Evolutionary conservation across 345 rosid genomes (phyloP), one percentile per base, ranked within the genome.

Genomic region (Corchorus olitorius): DNA sequence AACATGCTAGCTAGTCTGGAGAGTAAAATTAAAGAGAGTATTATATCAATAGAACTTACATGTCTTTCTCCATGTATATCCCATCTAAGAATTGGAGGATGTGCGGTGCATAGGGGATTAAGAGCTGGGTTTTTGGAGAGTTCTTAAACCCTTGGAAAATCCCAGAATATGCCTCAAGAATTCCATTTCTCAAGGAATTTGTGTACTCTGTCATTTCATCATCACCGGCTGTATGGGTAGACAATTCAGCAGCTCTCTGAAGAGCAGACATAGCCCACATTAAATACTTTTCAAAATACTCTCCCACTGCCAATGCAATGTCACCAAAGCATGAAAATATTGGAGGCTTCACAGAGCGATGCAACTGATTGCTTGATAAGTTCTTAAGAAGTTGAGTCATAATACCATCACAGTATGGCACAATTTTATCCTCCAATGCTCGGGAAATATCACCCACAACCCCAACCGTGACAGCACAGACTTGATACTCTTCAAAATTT

Each of bases 301-400:
- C 93, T 43, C 95, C 92, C 0, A 91, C 89, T 52, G 95, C 95
- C 71, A 91, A 85, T 1, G 93, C 95, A 72, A 89, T 85, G 82
- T 91, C 95, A 5, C 95, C 95, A 70, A 91, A 89, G 78, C 92
- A 85, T 3, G 95, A 91, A 84, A 91, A 88, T 62, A 91, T 86
- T 6, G 95, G 93, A 17, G 95, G 95, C 83, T 91, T 91, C 77
- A 91, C 95, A 58, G 93, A 89, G 3, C 90, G 87, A 84, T 91
- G 93, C 77, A 91, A 63, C 83, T 89, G 95, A 74, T 88, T 91
- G 86, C 95, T 91, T 20, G 95, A 91, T 77, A 91, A 81, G 77
- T 91, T 93, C 80, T 91, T 89, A 50, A 91, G 92, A 81, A 91
- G 95, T 76, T 86, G 95, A 0, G 95, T 91, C 95, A 91, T 91